Conservation (phyloP, 805 yeast genomes). For the Candida arabinofermentans region DNA sequence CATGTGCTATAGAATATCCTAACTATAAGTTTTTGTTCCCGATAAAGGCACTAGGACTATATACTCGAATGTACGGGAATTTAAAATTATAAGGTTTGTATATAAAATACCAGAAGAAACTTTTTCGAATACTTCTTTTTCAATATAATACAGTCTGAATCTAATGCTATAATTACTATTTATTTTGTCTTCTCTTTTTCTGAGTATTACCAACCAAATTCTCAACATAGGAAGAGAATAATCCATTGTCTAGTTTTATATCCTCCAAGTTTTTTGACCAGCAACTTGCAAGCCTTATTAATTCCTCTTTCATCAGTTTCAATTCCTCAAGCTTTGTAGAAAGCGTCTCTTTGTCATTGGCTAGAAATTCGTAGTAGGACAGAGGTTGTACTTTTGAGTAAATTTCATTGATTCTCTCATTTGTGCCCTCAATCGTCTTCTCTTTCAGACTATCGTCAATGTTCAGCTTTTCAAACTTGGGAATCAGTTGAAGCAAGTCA, state of each 20-base stretch:
- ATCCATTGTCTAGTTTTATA: slow-evolving; percentile 58
- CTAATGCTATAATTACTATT: no score
- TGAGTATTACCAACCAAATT: slow-evolving; percentile 90
- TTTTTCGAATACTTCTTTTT: no score
- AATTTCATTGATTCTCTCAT: slow-evolving; percentile 16
- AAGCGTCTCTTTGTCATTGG: slow-evolving; percentile 30
- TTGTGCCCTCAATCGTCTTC: slow-evolving; percentile 21
- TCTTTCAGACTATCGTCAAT: slow-evolving; percentile 30
- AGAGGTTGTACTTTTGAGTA: slow-evolving; percentile 24
- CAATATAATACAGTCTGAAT: no score
- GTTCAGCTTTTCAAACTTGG: slow-evolving; percentile 32
- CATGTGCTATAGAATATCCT: slow-evolving; percentile 90
- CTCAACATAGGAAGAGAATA: slow-evolving; percentile 85
- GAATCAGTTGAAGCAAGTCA: slow-evolving; percentile 23
- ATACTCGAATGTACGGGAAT: slow-evolving; percentile 23
- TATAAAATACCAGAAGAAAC: background rate
- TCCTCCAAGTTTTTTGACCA: slow-evolving; percentile 52
- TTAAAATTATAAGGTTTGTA: slow-evolving; percentile 4
- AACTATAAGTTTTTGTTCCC: slow-evolving; percentile 87
- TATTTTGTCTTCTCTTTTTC: slow-evolving; percentile 50
- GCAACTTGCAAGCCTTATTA: slow-evolving; percentile 30
- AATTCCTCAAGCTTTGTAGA: slow-evolving; percentile 36
- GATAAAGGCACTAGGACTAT: slow-evolving; percentile 88
- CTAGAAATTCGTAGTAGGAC: slow-evolving; percentile 19
- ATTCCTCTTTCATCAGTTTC: slow-evolving; percentile 33